Base-by-base conservation (phyloP, 208 protist genomes). In the Leishmania amazonensis region DNA sequence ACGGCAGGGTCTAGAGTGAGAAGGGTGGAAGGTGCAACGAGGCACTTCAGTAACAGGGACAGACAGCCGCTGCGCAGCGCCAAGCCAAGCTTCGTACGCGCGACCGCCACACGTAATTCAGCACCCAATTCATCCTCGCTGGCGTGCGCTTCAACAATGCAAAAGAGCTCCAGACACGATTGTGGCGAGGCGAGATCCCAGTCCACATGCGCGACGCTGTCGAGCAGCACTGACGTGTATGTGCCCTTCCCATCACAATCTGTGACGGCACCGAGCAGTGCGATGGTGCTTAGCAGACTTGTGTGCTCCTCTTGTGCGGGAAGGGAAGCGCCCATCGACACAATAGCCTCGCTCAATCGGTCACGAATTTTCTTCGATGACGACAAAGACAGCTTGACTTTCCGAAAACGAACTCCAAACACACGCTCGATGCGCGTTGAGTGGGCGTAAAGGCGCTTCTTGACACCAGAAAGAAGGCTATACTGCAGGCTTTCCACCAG, bases 111-210 rank as follows among this genome's bases (percentile, higher is more conserved):
- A 38, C 71, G 57, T 81, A 84, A 67, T 24, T 88, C 64, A n/a
- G 81, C 76, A 64, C 73, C 54, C 80, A 84, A 21, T 35, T n/a
- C 51, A 21, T 51, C 31, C 7, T 83, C 77, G 49, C 78, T 78
- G 17, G 86, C 77, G 54, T 88, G 79, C n/a, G 84, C 76, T 11
- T 87, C 86, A 35, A 94, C 82, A 6, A 85, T 80, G 78, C 88
- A 78, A 85, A 94, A 90, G 45, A 96, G 80, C 62, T 96, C 91
- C 13, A 91, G 67, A 80, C 86, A 96, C 57, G 88, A 89, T 45
- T 82, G 77, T 49, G 88, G 62, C 35, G 87, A 85, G 19, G 86
- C 87, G 68, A 85, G 68, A 9, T 81, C 58, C 92, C 89, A 88
- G 76, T 90, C 74, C 31, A 89, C 82, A 40, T 85, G 79, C 9